phyloP scores from a whole-genome alignment of 1,284 basidiomycete genomes.

The Omphalotus olearius region DNA sequence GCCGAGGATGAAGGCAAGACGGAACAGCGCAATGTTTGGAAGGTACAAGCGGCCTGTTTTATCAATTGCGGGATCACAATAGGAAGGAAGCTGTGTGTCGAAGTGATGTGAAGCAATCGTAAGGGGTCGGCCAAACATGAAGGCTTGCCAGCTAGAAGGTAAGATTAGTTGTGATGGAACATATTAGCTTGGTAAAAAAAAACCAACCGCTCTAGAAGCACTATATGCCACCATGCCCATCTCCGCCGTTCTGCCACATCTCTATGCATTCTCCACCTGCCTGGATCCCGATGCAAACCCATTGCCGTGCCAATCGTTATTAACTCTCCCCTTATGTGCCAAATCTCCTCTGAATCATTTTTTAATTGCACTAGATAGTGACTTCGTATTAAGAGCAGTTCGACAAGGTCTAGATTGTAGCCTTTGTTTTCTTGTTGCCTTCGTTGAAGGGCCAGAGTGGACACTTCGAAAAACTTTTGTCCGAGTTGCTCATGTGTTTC shows the following conservation, averaged over 20 bases:
- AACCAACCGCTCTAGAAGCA: constrained; percentile 66
- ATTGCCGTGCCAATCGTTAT: constrained; percentile 71
- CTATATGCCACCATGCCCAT: constrained; percentile 85
- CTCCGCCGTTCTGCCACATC: constrained; percentile 68
- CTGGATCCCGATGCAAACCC: constrained; percentile 79
- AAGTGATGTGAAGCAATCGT: constrained; percentile 74
- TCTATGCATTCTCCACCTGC: constrained; percentile 62
- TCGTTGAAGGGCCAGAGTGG: constrained; percentile 59
- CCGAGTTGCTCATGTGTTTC: constrained; percentile 55
- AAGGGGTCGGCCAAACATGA: constrained; percentile 77
- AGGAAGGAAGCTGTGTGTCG: constrained; percentile 68
- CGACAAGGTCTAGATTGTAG: constrained; percentile 72
- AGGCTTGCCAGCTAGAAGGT: constrained; percentile 68
- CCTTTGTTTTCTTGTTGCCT: constrained; percentile 54
- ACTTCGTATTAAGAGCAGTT: constrained; percentile 61
- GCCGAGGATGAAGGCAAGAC: constrained; percentile 69
- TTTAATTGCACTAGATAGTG: constrained; percentile 72
- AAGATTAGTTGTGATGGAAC: constrained; percentile 13
- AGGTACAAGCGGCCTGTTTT: constrained; percentile 61
- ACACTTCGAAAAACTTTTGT: constrained; percentile 61
- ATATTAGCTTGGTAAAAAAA: constrained; percentile 10
- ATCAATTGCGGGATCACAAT: constrained; percentile 55
- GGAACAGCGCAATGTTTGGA: constrained; percentile 71
- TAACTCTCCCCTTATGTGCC: constrained; percentile 67
- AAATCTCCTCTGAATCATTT: constrained; percentile 74